phyloP scores from a whole-genome alignment of 345 rosid genomes.

The Bretschneidera sinensis region DNA sequence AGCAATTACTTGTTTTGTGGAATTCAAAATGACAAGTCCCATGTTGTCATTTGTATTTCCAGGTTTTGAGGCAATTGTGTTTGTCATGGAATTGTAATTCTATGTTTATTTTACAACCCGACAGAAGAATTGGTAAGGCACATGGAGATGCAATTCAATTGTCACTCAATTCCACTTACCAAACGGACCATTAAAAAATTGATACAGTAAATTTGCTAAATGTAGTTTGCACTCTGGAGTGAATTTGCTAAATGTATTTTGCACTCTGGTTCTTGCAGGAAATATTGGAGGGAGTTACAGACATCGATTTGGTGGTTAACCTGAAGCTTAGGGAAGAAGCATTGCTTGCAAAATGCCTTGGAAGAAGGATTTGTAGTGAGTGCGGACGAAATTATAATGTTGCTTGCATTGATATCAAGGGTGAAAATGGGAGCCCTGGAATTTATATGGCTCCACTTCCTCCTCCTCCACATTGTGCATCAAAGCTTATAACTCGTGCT shows the following conservation, averaged over 20 bases:
- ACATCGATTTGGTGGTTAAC: slow-evolving; percentile 77
- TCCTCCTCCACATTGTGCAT: slow-evolving; percentile 80
- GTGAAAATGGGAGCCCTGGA: slow-evolving; percentile 63
- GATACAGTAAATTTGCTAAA: too few species aligned
- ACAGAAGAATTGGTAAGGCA: too few species aligned
- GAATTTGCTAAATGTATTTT: background rate
- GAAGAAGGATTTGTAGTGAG: slow-evolving; percentile 86
- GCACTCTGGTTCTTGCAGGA: slow-evolving; percentile 42
- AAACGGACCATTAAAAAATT: too few species aligned
- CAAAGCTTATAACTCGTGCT: slow-evolving; percentile 79
- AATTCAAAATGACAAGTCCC: too few species aligned
- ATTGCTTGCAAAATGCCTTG: slow-evolving; percentile 87
- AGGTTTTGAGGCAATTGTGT: too few species aligned
- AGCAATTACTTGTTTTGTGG: too few species aligned
- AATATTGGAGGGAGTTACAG: slow-evolving; percentile 82
- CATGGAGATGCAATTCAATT: too few species aligned
- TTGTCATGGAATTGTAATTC: too few species aligned
- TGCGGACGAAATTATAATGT: slow-evolving; percentile 89
- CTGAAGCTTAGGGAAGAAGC: slow-evolving; percentile 87
- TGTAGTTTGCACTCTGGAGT: too few species aligned
- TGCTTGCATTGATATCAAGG: slow-evolving; percentile 84
- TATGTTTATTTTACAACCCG: too few species aligned
- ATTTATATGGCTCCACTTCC: slow-evolving; percentile 96
- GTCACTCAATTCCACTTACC: too few species aligned
- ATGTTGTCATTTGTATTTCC: too few species aligned